These are phyloP conservation scores for Cardamine chenopodiifolia DNA, from an alignment of 345 rosid genomes.

Conservation along the genomic window DNA sequence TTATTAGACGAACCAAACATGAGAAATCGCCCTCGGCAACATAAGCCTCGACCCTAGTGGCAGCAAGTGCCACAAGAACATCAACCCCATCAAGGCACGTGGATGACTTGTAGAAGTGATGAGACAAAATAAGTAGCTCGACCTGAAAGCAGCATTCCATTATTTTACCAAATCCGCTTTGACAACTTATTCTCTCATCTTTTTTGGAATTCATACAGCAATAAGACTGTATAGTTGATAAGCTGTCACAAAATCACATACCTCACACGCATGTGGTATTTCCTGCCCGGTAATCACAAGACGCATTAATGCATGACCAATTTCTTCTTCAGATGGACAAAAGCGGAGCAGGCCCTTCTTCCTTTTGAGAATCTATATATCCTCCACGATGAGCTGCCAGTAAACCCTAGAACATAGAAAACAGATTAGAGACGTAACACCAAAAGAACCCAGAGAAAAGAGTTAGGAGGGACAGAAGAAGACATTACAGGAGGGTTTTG, in stretches of 20 bases:
- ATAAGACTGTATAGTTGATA: constrained; percentile 9
- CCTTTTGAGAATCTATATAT: constrained; percentile 91
- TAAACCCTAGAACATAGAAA: constrained; percentile 63
- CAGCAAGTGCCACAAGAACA: constrained; percentile 97
- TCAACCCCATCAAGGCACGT: constrained; percentile 99
- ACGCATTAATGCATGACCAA: constrained; percentile 99
- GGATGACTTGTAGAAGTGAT: constrained; percentile 97
- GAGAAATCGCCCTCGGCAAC: constrained; percentile 92
- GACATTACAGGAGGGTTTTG: constrained; percentile 6
- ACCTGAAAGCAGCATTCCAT: constrained; percentile 56
- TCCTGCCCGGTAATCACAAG: constrained; percentile 96
- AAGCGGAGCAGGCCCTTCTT: constrained; percentile 97
- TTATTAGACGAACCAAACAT: constrained; percentile 91
- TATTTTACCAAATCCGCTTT: constrained; percentile 20
- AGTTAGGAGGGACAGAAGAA: constrained; percentile 2
- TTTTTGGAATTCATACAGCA: constrained; percentile 1
- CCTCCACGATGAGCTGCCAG: constrained; percentile 99
- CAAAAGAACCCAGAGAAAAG: constrained; percentile 6
- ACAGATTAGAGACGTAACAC: constrained; percentile 23
- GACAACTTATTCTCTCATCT: constrained; percentile 10
- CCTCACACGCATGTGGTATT: constrained; percentile 99
- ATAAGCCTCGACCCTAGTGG: constrained; percentile 94
- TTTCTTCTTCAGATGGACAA: constrained; percentile 96
- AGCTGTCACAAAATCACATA: constrained; percentile 36
- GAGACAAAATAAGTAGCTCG: constrained; percentile 94